Conservation (phyloP, 345 rosid genomes). For the Salix arbutifolia region DNA sequence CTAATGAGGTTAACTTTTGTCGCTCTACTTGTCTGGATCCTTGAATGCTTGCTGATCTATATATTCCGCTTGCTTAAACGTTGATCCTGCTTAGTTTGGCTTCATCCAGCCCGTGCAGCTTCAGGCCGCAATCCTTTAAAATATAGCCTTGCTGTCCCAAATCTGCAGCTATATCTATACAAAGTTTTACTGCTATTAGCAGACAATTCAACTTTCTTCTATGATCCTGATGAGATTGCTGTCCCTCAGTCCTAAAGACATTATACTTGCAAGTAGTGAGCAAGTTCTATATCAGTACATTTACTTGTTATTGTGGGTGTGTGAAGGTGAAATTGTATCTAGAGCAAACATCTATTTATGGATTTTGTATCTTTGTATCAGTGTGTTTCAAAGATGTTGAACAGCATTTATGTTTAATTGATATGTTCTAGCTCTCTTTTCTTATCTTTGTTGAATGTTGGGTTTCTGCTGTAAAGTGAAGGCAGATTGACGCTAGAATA, state of each 20-base stretch:
- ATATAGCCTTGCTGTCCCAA: background rate
- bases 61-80: background rate
- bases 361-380: background rate
- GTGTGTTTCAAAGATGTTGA: background rate
- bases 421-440: background rate
- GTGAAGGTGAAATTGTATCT: background rate
- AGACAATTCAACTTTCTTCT: background rate
- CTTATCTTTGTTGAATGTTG: background rate
- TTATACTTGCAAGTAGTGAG: background rate
- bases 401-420: background rate
- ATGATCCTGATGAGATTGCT: background rate
- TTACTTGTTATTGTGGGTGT: background rate
- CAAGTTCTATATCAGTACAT: background rate
- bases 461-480: background rate
- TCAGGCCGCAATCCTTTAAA: background rate
- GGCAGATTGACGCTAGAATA: background rate
- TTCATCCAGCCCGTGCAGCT: background rate
- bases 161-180: background rate
- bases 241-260: background rate
- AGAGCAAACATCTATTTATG: background rate
- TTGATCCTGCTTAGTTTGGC: background rate
- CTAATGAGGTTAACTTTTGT: background rate
- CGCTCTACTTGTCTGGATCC: background rate
- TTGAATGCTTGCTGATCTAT: background rate
- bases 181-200: background rate